phyloP scores from a whole-genome alignment of 192 early-diverging fungal genomes.

The Haplosporangium gracile region DNA sequence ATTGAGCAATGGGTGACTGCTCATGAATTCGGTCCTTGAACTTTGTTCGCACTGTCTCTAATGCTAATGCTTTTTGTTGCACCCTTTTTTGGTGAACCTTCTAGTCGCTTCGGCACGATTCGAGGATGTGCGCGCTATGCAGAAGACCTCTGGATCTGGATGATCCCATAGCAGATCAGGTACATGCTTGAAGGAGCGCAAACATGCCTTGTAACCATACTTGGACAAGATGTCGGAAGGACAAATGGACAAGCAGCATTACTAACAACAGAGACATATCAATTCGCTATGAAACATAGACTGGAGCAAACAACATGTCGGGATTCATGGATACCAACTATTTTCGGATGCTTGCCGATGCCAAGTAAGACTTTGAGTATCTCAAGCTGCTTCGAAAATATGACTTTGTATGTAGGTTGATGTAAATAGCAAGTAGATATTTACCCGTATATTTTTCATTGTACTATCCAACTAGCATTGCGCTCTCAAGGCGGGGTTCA shows the following conservation, averaged over 20 bases:
- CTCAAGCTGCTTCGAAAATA: not conserved
- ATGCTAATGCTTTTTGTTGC: not conserved
- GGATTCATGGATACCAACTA: constrained; percentile 68
- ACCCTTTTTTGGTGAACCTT: constrained; percentile 5
- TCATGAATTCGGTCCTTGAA: not conserved
- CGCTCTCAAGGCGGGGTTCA: constrained; percentile 19
- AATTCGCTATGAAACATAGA: constrained; percentile 5
- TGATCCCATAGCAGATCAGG: constrained; percentile 12
- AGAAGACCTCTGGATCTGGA: constrained; percentile 54
- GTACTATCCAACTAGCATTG: constrained; percentile 1
- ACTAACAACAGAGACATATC: not conserved
- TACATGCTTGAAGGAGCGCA: not conserved
- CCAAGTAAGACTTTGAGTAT: constrained; percentile 27
- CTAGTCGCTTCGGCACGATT: constrained; percentile 30
- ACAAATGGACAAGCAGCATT: not conserved
- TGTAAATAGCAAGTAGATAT: not conserved
- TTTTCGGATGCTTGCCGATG: constrained; percentile 65
- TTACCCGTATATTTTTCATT: not conserved
- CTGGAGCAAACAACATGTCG: constrained; percentile 20
- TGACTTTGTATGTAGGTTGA: not conserved
- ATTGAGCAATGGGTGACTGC: constrained; percentile 1
- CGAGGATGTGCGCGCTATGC: constrained; percentile 50
- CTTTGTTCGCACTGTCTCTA: not conserved
- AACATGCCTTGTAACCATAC: not conserved
- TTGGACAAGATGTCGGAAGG: not conserved